Percentiles rank a stretch among this genome's conserved stretches.
Evolutionary conservation across 371 early-diverging fungal species (phyloP).

Genomic region (Lichtheimia ramosa): DNA sequence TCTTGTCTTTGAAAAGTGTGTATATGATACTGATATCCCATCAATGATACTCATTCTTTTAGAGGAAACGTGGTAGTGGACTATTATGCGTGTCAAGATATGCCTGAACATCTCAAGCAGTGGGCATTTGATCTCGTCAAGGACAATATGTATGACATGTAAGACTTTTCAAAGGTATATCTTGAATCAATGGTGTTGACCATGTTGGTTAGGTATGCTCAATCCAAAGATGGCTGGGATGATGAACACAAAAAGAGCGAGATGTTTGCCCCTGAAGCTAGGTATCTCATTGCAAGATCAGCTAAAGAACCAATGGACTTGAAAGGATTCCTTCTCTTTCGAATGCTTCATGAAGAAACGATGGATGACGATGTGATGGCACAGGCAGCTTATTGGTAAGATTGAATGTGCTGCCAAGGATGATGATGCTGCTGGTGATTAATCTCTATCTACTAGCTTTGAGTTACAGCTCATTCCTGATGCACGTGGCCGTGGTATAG

Average conservation of each 20-base stretch:
- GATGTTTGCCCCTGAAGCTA: slow-evolving; percentile 13
- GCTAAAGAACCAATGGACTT: slow-evolving; percentile 35
- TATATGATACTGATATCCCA: neutral
- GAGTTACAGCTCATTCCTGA: slow-evolving; percentile 52
- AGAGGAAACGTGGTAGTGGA: slow-evolving; percentile 34
- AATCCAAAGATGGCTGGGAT: slow-evolving; percentile 59
- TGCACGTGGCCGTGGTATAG: slow-evolving; percentile 51
- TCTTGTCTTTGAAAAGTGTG: slow-evolving; percentile 26
- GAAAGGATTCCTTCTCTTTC: slow-evolving; percentile 53
- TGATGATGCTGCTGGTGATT: neutral
- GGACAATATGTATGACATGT: slow-evolving; percentile 55
- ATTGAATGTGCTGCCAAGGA: neutral
- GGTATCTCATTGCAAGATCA: slow-evolving; percentile 27
- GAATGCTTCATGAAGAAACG: slow-evolving; percentile 61
- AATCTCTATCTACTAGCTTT: slow-evolving; percentile 19
- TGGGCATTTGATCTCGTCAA: slow-evolving; percentile 59
- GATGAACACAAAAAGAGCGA: slow-evolving; percentile 9
- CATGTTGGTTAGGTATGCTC: slow-evolving; percentile 31
- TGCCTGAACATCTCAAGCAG: slow-evolving; percentile 33
- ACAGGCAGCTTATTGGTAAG: slow-evolving; percentile 59
- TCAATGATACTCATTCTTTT: neutral
- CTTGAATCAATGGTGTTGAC: neutral
- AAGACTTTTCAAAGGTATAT: slow-evolving; percentile 10
- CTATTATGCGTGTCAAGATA: slow-evolving; percentile 43
- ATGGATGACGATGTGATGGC: slow-evolving; percentile 59